Conservation (phyloP, 768 basidiomycete species). For the Trametes gibbosa region DNA sequence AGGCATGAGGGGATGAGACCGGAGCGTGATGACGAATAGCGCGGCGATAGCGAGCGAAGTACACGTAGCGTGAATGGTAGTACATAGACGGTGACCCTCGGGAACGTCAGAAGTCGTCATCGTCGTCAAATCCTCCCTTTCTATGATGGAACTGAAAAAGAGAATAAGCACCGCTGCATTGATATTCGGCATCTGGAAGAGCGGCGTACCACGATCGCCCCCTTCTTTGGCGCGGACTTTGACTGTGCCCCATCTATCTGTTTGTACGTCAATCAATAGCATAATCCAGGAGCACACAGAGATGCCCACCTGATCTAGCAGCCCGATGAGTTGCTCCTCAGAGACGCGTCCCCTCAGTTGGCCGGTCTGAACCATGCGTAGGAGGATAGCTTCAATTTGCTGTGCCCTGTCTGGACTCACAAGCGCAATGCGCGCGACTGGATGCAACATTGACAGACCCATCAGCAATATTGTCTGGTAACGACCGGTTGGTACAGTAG, state of each 20-base stretch:
- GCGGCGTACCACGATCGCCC: constrained; percentile 38
- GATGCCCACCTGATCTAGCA: constrained; percentile 74
- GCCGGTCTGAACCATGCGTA: constrained; percentile 82
- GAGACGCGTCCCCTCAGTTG: constrained; percentile 74
- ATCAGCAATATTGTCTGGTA: background rate
- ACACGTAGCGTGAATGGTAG: background rate
- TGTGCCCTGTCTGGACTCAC: constrained; percentile 80
- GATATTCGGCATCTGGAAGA: background rate
- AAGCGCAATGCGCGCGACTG: constrained; percentile 84
- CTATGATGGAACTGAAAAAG: constrained; percentile 33
- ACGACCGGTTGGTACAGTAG: constrained; percentile 6
- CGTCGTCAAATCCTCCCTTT: constrained; percentile 35
- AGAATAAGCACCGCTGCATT: background rate
- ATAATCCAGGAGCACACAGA: background rate
- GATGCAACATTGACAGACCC: background rate
- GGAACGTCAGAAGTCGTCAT: constrained; percentile 28
- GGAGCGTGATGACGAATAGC: background rate
- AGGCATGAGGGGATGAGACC: background rate
- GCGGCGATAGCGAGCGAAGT: constrained; percentile 3
- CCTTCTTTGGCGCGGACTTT: constrained; percentile 36
- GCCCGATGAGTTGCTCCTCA: constrained; percentile 78
- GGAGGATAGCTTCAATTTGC: constrained; percentile 74
- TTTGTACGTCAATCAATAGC: background rate
- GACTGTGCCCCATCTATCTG: constrained; percentile 46
- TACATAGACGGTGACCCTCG: constrained; percentile 11